Base-by-base conservation (phyloP, 2,329 filamentous ascomycete species). In the Sporothrix curviconia region DNA sequence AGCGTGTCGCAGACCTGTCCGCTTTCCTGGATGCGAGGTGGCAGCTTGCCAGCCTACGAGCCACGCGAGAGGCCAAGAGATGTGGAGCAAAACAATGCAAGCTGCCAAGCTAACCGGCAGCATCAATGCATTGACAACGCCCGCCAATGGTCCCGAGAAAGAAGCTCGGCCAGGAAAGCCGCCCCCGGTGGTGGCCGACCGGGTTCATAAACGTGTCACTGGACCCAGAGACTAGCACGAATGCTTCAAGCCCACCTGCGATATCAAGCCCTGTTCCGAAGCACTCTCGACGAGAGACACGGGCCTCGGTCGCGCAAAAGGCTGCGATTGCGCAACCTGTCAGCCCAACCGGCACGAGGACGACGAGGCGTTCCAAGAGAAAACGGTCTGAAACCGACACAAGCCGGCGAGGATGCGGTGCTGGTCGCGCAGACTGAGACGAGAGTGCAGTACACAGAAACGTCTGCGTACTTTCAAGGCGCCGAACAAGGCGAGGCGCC, bases 21-120 rank as follows among this genome's bases (percentile, higher is more conserved):
- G 46, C 54, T 4, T 58, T 56, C 7, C 15, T 61, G n/a, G 57
- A 58, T 2, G 46, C 8, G 58, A 60, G 25, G 47, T 56, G 14
- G 32, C 54, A 3, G 14, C 11, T 12, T 24, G 22, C 15, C 32
- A 19, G 11, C 24, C 43, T 11, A 6, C 24, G 2, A 17, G 34
- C n/a, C 22, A 7, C 14, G 11, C 32, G 3, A 15, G 43, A n/a
- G 17, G 7, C 11, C 9, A 28, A 7, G 9, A 39, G 28, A 24
- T 7, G 15, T n/a, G 24, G 19, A 32, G 9, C 6, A 25, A 24
- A 7, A 11, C 43, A 3, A 17, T 34, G 7, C 22, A 47, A 6
- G 44, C 25, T 12, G 36, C 22, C 6, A 32, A 30, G 8, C 11
- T 42, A 5, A 32, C 24, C 6, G 37, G 14, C 12, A 14, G 50